Evolutionary conservation across 495 filamentous ascomycete genomes (phyloP).

Genomic region (Trichoderma asperelloides): DNA sequence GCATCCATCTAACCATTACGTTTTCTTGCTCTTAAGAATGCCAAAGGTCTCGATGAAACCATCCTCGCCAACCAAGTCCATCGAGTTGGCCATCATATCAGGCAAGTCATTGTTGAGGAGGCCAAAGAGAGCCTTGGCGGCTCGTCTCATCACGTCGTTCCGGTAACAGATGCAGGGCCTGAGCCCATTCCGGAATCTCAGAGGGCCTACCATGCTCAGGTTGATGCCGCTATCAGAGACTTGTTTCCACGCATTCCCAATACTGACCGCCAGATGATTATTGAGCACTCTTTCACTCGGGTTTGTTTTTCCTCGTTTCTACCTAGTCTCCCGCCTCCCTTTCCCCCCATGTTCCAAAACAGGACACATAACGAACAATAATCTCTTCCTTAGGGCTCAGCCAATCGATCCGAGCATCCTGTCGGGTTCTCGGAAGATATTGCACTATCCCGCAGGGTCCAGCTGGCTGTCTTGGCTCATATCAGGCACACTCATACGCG

Average conservation of each 20-base stretch:
- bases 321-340: conserved; percentile 10
- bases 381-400: conserved; percentile 28
- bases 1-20: background rate
- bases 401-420: conserved; percentile 26
- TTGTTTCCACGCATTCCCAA: conserved; percentile 81
- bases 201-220: conserved; percentile 60
- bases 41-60: conserved; percentile 12
- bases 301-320: conserved; percentile 31
- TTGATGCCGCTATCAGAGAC: conserved; percentile 65
- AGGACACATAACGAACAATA: conserved; percentile 1
- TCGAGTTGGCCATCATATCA: conserved; percentile 72
- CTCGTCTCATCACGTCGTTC: background rate
- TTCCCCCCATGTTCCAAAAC: background rate
- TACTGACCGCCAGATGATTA: conserved; percentile 65
- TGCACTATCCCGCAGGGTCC: conserved; percentile 62
- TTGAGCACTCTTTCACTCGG: conserved; percentile 76
- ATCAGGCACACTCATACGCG: conserved; percentile 80
- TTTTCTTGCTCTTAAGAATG: background rate
- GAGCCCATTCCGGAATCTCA: conserved; percentile 49
- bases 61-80: conserved; percentile 48
- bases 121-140: conserved; percentile 27
- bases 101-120: conserved; percentile 40
- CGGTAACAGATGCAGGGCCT: conserved; percentile 18
- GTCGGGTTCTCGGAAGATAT: conserved; percentile 64
- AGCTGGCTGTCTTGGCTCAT: conserved; percentile 77